These are phyloP conservation scores for Acanthamoeba rhysodes DNA, from an alignment of 208 protist genomes.

Conservation along the genomic window DNA sequence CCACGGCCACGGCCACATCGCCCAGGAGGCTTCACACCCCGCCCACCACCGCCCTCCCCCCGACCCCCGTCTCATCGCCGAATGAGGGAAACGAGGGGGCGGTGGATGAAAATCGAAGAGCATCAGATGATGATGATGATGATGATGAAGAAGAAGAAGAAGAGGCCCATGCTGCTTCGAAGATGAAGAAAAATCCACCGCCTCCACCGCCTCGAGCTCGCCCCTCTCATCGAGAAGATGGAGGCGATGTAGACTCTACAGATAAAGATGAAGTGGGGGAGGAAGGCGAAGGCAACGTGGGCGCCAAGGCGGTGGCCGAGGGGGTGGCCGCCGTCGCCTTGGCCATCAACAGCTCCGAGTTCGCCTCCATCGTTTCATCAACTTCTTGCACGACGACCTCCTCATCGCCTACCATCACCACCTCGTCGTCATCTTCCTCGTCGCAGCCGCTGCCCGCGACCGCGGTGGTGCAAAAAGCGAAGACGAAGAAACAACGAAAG, in stretches of 20 bases:
- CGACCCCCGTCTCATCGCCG: not conserved
- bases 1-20: not conserved
- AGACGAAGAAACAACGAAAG: conserved; percentile 20
- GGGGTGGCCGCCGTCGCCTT: not conserved
- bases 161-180: not conserved
- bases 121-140: too few species aligned
- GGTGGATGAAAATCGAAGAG: not conserved
- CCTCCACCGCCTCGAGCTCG: too few species aligned
- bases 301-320: not conserved
- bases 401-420: too few species aligned
- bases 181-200: too few species aligned
- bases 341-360: not conserved
- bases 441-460: not conserved
- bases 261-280: not conserved
- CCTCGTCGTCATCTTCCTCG: not conserved
- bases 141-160: not conserved
- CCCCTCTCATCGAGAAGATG: too few species aligned
- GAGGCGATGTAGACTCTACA: too few species aligned
- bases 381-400: too few species aligned
- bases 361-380: too few species aligned
- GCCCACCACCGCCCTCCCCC: not conserved
- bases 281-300: not conserved
- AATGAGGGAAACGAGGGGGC: not conserved
- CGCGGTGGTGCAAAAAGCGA: not conserved
- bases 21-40: conserved; percentile 5